A percentile compares a stretch with the other conserved stretches of the same genome.
Evolutionary conservation across 2,329 filamentous ascomycete genomes (phyloP).

Genomic region (Alternaria arborescens): DNA sequence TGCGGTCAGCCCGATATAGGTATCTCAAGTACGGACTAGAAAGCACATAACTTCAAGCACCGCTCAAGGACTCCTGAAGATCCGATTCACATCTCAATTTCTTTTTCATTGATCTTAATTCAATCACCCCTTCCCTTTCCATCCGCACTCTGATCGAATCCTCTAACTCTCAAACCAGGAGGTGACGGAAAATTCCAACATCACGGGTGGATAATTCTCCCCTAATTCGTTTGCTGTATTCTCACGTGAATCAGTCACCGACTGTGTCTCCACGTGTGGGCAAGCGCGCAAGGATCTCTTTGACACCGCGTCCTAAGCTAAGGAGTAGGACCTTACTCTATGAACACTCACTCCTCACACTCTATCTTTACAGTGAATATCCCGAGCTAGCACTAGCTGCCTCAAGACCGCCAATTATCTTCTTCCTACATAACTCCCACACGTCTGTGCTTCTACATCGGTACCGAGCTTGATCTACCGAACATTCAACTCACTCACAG

Average conservation of each 20-base stretch:
- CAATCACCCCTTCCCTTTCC: not conserved
- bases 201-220: not conserved
- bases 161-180: not conserved
- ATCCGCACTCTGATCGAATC: not conserved
- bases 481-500: not conserved
- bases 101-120: not conserved
- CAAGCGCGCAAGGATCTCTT: not conserved
- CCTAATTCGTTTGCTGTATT: not conserved
- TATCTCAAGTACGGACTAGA: not conserved
- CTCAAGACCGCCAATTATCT: not conserved
- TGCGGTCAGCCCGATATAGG: conserved; percentile 3
- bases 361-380: not conserved
- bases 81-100: not conserved
- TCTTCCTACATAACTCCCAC: not conserved
- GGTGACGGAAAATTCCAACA: not conserved
- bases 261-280: not conserved
- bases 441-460: not conserved
- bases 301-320: not conserved
- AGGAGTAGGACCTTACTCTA: not conserved
- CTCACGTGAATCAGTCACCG: not conserved
- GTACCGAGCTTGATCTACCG: not conserved
- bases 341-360: not conserved
- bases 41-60: not conserved
- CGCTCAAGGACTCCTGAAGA: not conserved
- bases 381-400: not conserved